Percentiles rank a stretch among this genome's conserved stretches.
Evolutionary conservation across 2,329 filamentous ascomycete species (phyloP).

Genomic region (Xylaria sp.): DNA sequence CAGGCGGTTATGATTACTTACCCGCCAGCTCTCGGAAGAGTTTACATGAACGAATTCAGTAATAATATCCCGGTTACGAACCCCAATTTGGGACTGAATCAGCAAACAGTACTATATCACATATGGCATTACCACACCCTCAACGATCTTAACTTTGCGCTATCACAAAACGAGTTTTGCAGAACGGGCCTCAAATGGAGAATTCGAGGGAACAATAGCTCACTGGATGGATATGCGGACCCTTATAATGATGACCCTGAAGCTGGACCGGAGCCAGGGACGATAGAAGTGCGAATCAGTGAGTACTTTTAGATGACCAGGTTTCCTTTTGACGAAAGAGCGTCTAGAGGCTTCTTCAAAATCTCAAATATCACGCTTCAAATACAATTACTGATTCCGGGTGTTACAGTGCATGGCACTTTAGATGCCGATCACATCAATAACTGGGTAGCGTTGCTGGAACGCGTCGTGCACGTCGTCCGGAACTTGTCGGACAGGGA

Average conservation of each 20-base stretch:
- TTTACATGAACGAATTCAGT: background rate
- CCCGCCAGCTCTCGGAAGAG: background rate
- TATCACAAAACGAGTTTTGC: background rate
- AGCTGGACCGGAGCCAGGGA: constrained; percentile 8
- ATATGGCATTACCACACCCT: constrained; percentile 22
- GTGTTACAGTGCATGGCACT: constrained; percentile 38
- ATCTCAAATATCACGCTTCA: background rate
- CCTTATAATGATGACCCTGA: background rate
- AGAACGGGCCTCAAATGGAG: constrained; percentile 29
- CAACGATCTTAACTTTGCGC: background rate
- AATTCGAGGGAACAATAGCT: constrained; percentile 7
- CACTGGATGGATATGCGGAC: constrained; percentile 2
- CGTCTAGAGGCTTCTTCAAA: background rate
- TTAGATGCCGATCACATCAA: constrained; percentile 40
- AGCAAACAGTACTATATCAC: background rate
- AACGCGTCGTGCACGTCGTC: constrained; percentile 21
- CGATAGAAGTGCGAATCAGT: constrained; percentile 30
- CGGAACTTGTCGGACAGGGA: background rate
- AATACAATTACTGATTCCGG: background rate
- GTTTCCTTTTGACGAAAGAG: background rate
- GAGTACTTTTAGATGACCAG: background rate
- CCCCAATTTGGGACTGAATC: background rate
- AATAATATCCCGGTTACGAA: background rate
- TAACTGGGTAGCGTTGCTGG: constrained; percentile 38
- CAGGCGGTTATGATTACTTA: background rate